Conservation (phyloP, 2,329 filamentous ascomycete species). For the Fusarium luffae region DNA sequence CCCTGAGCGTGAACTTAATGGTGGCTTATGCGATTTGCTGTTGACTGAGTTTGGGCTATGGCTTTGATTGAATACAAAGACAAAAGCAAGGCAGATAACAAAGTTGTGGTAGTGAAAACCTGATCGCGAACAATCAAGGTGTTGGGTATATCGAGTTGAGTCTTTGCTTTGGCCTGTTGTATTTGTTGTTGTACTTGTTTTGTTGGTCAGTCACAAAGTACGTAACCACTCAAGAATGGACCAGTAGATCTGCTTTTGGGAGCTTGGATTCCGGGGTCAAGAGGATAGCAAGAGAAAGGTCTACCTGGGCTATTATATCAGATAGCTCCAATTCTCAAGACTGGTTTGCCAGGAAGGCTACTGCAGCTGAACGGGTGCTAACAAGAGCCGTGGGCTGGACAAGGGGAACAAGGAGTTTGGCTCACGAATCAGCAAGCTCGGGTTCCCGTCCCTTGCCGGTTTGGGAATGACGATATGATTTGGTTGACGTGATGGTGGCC, state of each 20-base stretch:
- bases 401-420: constrained; percentile 26
- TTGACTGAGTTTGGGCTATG: neutral
- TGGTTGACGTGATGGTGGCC: constrained; percentile 43
- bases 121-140: neutral
- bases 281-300: neutral
- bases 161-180: constrained; percentile 14
- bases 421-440: constrained; percentile 36
- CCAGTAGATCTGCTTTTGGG: neutral
- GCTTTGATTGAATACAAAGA: neutral
- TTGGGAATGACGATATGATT: constrained; percentile 40
- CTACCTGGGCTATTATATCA: constrained; percentile 13
- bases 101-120: neutral
- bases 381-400: constrained; percentile 34
- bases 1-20: constrained; percentile 3
- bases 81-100: constrained; percentile 4
- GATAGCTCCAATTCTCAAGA: constrained; percentile 4
- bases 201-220: constrained; percentile 14
- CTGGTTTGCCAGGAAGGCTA: constrained; percentile 18
- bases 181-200: constrained; percentile 10
- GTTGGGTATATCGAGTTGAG: constrained; percentile 4
- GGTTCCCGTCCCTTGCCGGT: constrained; percentile 34
- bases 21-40: neutral
- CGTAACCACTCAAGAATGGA: constrained; percentile 2
- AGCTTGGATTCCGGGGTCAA: neutral
- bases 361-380: constrained; percentile 32